These are phyloP conservation scores for Blastobotrys aristatus DNA, from an alignment of 1,139 yeast genomes.

Conservation along the genomic window DNA sequence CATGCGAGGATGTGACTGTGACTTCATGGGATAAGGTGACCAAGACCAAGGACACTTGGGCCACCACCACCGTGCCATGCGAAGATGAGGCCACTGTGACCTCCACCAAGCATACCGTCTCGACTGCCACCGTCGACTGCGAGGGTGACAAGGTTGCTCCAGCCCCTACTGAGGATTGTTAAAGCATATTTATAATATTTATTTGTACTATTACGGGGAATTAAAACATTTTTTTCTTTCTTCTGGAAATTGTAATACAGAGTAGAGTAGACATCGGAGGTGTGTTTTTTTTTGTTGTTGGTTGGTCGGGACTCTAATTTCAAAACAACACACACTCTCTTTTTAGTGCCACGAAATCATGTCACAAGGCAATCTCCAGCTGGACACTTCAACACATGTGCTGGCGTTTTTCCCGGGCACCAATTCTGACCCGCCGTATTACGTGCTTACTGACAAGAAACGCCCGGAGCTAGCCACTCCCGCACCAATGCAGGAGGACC, in stretches of 20 bases:
- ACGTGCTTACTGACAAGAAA: conserved; percentile 19
- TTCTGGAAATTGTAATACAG: background rate
- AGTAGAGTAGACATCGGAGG: too few species aligned
- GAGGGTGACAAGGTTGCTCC: background rate
- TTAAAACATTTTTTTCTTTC: background rate
- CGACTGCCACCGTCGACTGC: background rate
- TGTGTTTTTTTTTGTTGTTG: background rate
- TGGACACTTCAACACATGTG: conserved; percentile 24
- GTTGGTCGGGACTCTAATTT: background rate
- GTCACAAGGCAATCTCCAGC: background rate
- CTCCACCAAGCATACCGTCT: background rate
- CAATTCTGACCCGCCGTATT: conserved; percentile 23
- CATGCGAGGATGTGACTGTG: conserved; percentile 2
- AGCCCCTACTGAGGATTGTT: background rate
- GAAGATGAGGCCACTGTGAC: conserved; percentile 2
- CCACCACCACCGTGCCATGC: conserved; percentile 2
- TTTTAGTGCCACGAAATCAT: too few species aligned
- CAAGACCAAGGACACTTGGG: background rate
- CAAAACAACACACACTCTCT: background rate
- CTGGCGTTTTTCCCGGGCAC: conserved; percentile 22
- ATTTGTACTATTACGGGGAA: background rate
- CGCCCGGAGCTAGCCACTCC: conserved; percentile 21
- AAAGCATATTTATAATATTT: background rate
- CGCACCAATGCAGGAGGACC: conserved; percentile 12
- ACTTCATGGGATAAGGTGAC: conserved; percentile 1